phyloP scores from a whole-genome alignment of 2,329 filamentous ascomycete species.

The Aspergillus versicolor region DNA sequence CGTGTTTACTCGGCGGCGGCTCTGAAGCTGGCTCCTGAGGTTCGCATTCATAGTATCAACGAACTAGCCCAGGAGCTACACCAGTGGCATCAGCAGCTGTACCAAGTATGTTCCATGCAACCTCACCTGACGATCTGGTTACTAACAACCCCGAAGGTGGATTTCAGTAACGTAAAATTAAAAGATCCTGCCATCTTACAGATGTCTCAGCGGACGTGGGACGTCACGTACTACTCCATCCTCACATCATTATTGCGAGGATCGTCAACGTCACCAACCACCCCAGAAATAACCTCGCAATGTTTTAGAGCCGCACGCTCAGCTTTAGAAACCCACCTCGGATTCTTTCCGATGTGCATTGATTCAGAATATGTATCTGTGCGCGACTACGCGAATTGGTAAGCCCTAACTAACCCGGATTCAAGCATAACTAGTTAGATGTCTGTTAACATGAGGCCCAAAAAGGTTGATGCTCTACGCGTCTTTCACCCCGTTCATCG shows the following conservation, averaged over 20 bases:
- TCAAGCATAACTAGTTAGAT: neutral
- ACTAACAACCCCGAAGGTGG: constrained; percentile 12
- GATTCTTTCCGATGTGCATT: constrained; percentile 14
- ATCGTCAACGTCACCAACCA: constrained; percentile 5
- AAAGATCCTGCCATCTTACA: constrained; percentile 12
- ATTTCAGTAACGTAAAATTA: constrained; percentile 11
- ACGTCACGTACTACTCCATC: constrained; percentile 22
- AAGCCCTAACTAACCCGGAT: neutral
- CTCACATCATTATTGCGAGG: constrained; percentile 17
- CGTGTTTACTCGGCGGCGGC: constrained; percentile 16
- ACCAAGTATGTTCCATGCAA: neutral
- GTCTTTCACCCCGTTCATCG: constrained; percentile 26
- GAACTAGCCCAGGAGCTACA: constrained; percentile 12
- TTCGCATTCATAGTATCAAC: constrained; percentile 9
- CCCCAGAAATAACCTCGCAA: constrained; percentile 14
- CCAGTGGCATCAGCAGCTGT: constrained; percentile 9
- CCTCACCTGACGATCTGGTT: neutral
- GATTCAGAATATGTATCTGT: constrained; percentile 4
- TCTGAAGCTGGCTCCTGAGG: neutral
- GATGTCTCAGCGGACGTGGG: constrained; percentile 18
- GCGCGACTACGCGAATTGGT: constrained; percentile 24
- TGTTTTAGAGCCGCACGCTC: constrained; percentile 21
- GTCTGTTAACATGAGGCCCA: neutral
- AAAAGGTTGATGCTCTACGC: constrained; percentile 24
- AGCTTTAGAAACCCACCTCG: constrained; percentile 19